Conservation (phyloP, 208 protist species). For the Endotrypanum monterogeii region DNA sequence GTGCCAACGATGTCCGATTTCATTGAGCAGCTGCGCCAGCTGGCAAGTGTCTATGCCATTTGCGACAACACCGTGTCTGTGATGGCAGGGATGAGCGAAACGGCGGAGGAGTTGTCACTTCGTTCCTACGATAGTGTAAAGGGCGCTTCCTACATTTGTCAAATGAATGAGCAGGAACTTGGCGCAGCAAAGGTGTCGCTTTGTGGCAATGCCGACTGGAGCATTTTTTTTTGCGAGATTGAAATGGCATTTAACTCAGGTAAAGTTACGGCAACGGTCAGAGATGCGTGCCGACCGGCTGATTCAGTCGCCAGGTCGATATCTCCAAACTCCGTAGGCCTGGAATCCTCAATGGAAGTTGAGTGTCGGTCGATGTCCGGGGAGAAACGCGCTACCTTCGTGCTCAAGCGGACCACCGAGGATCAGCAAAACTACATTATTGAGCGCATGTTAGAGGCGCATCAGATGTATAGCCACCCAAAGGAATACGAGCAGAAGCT, state of each 20-base stretch:
- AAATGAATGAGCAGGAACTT: slow-evolving; percentile 52
- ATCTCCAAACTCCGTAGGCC: slow-evolving; percentile 10
- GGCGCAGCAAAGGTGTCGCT: slow-evolving; percentile 32
- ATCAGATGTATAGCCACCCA: slow-evolving; percentile 49
- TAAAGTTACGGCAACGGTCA: slow-evolving; percentile 25
- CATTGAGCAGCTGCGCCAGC: slow-evolving; percentile 53
- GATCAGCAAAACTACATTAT: slow-evolving; percentile 55
- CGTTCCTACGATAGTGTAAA: slow-evolving; percentile 40
- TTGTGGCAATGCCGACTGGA: slow-evolving; percentile 52
- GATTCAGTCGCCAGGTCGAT: background rate
- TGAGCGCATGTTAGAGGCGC: slow-evolving; percentile 41
- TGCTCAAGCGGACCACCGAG: slow-evolving; percentile 22
- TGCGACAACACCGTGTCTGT: slow-evolving; percentile 42
- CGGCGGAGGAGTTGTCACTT: slow-evolving; percentile 50
- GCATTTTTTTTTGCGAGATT: slow-evolving; percentile 65
- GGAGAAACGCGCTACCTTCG: slow-evolving; percentile 36
- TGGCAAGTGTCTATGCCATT: slow-evolving; percentile 51
- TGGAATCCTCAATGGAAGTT: slow-evolving; percentile 14
- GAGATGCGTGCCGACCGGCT: background rate
- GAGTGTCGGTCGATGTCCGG: slow-evolving; percentile 9
- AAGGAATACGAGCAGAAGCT: slow-evolving; percentile 72
- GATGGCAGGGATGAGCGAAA: slow-evolving; percentile 66
- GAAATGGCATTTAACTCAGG: slow-evolving; percentile 44
- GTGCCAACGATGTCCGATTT: slow-evolving; percentile 34
- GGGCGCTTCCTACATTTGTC: slow-evolving; percentile 49